phyloP scores from a whole-genome alignment of 495 filamentous ascomycete genomes.

The Usnea hakonensis region DNA sequence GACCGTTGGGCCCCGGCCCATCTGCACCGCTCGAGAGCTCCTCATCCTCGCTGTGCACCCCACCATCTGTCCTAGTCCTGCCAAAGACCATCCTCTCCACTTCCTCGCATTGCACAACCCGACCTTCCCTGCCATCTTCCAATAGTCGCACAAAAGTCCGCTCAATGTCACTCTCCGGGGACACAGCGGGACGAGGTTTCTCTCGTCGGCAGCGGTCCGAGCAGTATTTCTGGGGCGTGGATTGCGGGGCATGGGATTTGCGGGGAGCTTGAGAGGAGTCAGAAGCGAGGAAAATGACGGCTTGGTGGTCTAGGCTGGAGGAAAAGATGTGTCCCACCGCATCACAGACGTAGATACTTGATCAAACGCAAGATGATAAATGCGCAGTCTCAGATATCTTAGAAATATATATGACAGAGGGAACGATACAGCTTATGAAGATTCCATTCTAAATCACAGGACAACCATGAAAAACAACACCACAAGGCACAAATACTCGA shows the following conservation, averaged over 20 bases:
- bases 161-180: conserved; percentile 20
- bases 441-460: not conserved
- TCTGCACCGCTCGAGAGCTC: conserved; percentile 27
- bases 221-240: conserved; percentile 24
- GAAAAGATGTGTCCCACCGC: too few relatives aligned
- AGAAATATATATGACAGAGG: not conserved
- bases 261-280: conserved; percentile 5
- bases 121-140: not conserved
- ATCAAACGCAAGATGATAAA: too few relatives aligned
- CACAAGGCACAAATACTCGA: not conserved
- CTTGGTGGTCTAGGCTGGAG: not conserved
- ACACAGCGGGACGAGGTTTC: conserved; percentile 13
- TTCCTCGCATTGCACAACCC: conserved; percentile 12
- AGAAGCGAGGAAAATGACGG: not conserved
- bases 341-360: too few relatives aligned
- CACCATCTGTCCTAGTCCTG: conserved; percentile 18
- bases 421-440: not conserved
- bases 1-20: conserved; percentile 1
- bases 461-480: not conserved
- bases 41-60: conserved; percentile 18
- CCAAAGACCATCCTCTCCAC: conserved; percentile 18
- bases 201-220: conserved; percentile 19
- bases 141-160: conserved; percentile 12
- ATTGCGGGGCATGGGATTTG: conserved; percentile 15
- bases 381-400: not conserved